Base-by-base conservation (phyloP, 495 filamentous ascomycete genomes). In the Pseudevernia furfuracea region DNA sequence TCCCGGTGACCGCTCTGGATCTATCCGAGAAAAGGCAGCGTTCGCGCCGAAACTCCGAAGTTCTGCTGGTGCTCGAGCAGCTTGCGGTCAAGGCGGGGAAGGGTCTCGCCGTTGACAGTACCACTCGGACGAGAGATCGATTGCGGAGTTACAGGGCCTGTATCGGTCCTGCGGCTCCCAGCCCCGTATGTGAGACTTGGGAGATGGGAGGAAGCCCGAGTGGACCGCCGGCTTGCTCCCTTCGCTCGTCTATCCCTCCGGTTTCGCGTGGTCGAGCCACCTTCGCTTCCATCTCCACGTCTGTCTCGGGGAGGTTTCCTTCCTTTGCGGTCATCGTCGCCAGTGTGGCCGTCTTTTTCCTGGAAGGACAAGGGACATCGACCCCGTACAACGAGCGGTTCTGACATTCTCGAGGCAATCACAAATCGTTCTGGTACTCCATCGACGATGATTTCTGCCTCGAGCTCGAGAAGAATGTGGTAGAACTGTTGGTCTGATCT, bases 401-500 rank as follows among this genome's bases (percentile, higher is more conserved):
- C 86, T 0, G 91, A 96, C 64, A 90, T 85, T 38, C 84, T 82
- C 46, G 84, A 82, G 8, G 92, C 93, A 39, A 97, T 81, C 71
- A 90, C 92, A 68, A 94, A 76, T 80, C 83, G 96, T 46, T 76
- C 72, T 1, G 1, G 76, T 75, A 48, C 74, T 67, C 55, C 44
- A 69, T 63, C 38, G 59, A 67, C 70, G 9, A 81, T 78, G 11
- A 94, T 78, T 67, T 96, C 89, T 32, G 88, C 93, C 68, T 86
- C 91, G 4, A 97, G 84, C 71, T 97, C 92, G 2, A 96, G 88
- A 37, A 96, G 83, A 37, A 97, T 80, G 67, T 95, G 92, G 72
- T 96, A 97, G 72, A 91, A 96, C 69, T 96, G 93, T 72, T 97
- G 93, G 15, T 90, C 89, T 0, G 93, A 91, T 53, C 93, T 80